Evolutionary conservation across 257 asterid species (phyloP).

Genomic region (Nicotiana obtusifolia): DNA sequence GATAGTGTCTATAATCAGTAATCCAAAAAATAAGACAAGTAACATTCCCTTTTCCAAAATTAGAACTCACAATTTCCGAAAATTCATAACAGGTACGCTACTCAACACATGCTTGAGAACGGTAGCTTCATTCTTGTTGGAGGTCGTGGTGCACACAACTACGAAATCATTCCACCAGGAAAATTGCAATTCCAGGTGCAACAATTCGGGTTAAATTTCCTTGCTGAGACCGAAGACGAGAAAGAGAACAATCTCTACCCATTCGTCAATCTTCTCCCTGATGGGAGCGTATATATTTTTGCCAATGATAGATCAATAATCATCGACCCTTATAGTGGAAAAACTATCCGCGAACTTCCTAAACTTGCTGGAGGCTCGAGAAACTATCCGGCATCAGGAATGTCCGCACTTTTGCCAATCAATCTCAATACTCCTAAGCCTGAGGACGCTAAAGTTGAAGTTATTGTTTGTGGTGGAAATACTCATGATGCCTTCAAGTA

Average conservation of each 20-base stretch:
- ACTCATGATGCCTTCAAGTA: conserved; percentile 38
- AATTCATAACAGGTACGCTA: conserved; percentile 41
- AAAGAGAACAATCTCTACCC: conserved; percentile 84
- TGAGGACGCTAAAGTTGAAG: conserved; percentile 22
- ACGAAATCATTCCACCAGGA: conserved; percentile 59
- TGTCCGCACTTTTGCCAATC: conserved; percentile 72
- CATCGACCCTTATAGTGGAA: conserved; percentile 55
- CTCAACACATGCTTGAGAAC: conserved; percentile 43
- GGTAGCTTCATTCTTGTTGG: conserved; percentile 60
- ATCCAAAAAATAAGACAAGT: background rate
- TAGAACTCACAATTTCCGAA: background rate
- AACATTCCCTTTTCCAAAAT: background rate
- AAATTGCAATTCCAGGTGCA: conserved; percentile 29
- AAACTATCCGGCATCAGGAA: conserved; percentile 76
- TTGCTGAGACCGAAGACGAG: conserved; percentile 41
- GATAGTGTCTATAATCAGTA: background rate
- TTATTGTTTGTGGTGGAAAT: conserved; percentile 78
- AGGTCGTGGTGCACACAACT: conserved; percentile 62
- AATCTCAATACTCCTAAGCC: conserved; percentile 26
- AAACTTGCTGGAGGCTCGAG: conserved; percentile 59
- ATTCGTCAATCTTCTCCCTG: conserved; percentile 75
- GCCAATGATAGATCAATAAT: conserved; percentile 66
- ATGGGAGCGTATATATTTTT: conserved; percentile 68
- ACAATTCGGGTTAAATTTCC: conserved; percentile 45
- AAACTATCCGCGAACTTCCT: conserved; percentile 44